A percentile compares a stretch with the other conserved stretches of the same genome.
These are phyloP conservation scores for Reutealis trisperma DNA, from an alignment of 345 rosid species.

Conservation along the genomic window DNA sequence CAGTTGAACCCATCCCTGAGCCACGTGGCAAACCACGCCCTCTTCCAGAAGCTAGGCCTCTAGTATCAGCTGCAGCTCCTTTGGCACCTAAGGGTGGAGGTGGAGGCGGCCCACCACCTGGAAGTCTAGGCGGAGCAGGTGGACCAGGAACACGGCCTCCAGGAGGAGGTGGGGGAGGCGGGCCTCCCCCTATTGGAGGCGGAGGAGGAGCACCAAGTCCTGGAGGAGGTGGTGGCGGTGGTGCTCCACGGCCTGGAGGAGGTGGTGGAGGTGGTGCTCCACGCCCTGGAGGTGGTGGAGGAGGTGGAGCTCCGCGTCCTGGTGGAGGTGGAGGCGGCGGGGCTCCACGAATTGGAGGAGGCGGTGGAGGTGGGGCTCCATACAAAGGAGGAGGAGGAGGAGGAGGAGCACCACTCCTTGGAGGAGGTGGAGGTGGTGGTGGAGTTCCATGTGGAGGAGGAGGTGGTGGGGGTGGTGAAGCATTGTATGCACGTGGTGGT, in stretches of 20 bases:
- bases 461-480: constrained; percentile 20
- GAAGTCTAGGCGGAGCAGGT: constrained; percentile 67
- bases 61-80: constrained; percentile 46
- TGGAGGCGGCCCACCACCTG: constrained; percentile 72
- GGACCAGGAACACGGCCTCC: constrained; percentile 61
- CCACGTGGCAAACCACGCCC: constrained; percentile 72
- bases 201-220: constrained; percentile 22
- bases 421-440: constrained; percentile 40
- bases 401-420: constrained; percentile 27
- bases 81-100: constrained; percentile 66
- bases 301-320: constrained; percentile 28
- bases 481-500: background rate
- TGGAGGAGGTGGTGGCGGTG: constrained; percentile 31
- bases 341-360: constrained; percentile 34
- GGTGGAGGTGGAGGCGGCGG: constrained; percentile 41
- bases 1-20: constrained; percentile 30
- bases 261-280: constrained; percentile 39
- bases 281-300: constrained; percentile 12
- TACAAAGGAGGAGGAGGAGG: constrained; percentile 29
- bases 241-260: constrained; percentile 11
- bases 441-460: constrained; percentile 12
- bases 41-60: constrained; percentile 52
- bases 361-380: constrained; percentile 38
- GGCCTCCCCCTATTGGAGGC: constrained; percentile 4
- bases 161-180: constrained; percentile 40